Percentiles rank a stretch among this genome's conserved stretches.
These are phyloP conservation scores for Hansenula lynferdii DNA, from an alignment of 1,139 yeast species.

Conservation along the genomic window DNA sequence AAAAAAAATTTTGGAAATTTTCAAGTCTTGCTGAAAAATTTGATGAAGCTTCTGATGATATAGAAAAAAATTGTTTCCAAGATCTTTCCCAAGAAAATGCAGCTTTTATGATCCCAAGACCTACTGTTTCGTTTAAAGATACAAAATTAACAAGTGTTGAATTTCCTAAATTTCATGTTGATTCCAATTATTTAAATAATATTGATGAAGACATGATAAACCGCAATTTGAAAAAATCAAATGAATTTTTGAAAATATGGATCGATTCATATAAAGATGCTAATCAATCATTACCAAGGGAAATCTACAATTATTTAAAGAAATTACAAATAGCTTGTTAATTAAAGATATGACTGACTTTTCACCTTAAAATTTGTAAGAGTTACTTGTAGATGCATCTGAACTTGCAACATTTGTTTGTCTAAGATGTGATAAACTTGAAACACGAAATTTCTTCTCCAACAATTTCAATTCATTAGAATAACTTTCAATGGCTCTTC, in stretches of 20 bases:
- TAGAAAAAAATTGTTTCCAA: no score
- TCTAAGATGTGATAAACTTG: neutral
- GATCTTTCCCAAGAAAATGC: no score
- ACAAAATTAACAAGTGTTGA: neutral
- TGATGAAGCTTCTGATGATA: neutral
- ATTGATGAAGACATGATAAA: no score
- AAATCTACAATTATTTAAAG: neutral
- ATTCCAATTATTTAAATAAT: no score
- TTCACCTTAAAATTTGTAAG: neutral
- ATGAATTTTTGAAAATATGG: conserved; percentile 25
- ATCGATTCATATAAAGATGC: conserved; percentile 14
- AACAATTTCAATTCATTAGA: conserved; percentile 14
- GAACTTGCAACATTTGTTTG: neutral
- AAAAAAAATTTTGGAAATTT: no score
- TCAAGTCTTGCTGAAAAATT: no score
- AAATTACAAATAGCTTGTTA: neutral
- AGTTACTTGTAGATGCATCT: neutral
- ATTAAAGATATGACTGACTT: neutral
- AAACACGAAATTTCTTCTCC: conserved; percentile 12
- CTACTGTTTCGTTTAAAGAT: neutral
- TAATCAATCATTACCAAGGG: conserved; percentile 1
- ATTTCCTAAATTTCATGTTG: no score
- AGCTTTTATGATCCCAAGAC: neutral
- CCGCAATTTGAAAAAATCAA: conserved; percentile 7
- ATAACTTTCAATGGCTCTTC: conserved; percentile 12